Base-by-base conservation (phyloP, 1,139 yeast genomes). In the Blastobotrys buckinghamii region DNA sequence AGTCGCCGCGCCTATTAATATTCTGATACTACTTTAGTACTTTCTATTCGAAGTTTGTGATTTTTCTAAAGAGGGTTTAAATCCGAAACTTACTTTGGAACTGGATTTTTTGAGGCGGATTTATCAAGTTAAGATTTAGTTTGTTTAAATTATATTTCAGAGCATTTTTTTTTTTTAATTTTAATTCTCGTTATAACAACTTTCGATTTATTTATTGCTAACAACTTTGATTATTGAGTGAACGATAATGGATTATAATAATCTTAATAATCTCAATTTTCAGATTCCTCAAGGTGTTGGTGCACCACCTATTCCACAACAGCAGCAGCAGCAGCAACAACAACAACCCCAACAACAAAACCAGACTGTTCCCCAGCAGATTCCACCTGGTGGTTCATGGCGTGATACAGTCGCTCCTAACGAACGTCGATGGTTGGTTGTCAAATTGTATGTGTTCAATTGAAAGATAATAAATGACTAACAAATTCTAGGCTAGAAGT, bases 381-480 rank as follows among this genome's bases (percentile, higher is more conserved):
- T 6, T 3, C 32, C 4, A 29, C 32, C 4, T 6, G 10, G 12
- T 6, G 32, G 32, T 29, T 45, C 42, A 45, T 59, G 63, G 63
- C 58, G 58, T 42, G 50, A 52, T 13, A 49, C 48, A 15, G 52
- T 61, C 41, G 52, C 62, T 16, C 45, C 56, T 37, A 60, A 59
- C 9, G 65, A 61, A 47, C 55, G 65, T 16, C 58, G 58, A 38
- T 53, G 54, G 42, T 44, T 61, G 40, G 58, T 61, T 37, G 19
- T 15, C 15, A 41, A 43, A 43, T 15, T 43, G 47, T 43, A 43
- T 7, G 45, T 43, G n/a, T 16, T 3, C 30, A n/a, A 15, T 4
- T 4, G 6, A 32, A 4, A n/a, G 7, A 10, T 6, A n/a, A 6
- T 4, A 24, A 30, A 9, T 3, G 20, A 24, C 20, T 20, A 30